phyloP scores from a whole-genome alignment of 495 filamentous ascomycete genomes.

The Penicillium mononematosum region DNA sequence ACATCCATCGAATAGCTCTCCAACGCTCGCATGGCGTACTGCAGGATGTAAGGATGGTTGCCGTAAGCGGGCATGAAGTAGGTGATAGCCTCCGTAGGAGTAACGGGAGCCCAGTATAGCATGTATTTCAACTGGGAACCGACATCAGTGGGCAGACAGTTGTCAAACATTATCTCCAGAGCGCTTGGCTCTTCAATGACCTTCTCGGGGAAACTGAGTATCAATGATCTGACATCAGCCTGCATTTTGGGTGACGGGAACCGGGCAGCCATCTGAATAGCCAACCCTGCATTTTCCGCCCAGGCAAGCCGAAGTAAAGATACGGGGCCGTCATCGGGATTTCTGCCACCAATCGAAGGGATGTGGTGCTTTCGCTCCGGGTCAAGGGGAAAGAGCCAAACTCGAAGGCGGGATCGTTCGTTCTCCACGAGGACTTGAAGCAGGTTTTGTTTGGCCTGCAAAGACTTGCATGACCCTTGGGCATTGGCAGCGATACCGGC shows the following conservation, averaged over 20 bases:
- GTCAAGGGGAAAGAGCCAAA: slow-evolving; percentile 86
- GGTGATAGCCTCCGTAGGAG: slow-evolving; percentile 87
- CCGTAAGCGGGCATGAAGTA: slow-evolving; percentile 90
- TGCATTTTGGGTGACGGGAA: slow-evolving; percentile 73
- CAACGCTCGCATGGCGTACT: slow-evolving; percentile 95
- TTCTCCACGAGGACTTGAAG: slow-evolving; percentile 76
- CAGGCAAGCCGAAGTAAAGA: slow-evolving; percentile 77
- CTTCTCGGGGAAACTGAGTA: slow-evolving; percentile 80
- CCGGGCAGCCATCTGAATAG: slow-evolving; percentile 74
- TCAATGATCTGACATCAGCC: slow-evolving; percentile 70
- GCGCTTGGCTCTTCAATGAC: slow-evolving; percentile 76
- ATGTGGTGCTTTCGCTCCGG: slow-evolving; percentile 61
- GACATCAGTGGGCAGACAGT: slow-evolving; percentile 72
- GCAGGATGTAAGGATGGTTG: slow-evolving; percentile 92
- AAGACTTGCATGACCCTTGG: slow-evolving; percentile 56
- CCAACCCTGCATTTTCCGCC: slow-evolving; percentile 76
- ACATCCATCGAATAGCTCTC: slow-evolving; percentile 93
- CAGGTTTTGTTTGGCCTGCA: slow-evolving; percentile 77
- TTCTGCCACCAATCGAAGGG: slow-evolving; percentile 35
- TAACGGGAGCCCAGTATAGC: slow-evolving; percentile 90
- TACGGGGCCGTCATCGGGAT: slow-evolving; percentile 35
- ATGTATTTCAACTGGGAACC: slow-evolving; percentile 88
- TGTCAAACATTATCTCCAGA: slow-evolving; percentile 75
- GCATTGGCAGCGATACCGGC: slow-evolving; percentile 55
- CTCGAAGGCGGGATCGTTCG: slow-evolving; percentile 76